These are phyloP conservation scores for Tolypocladium pustulatum DNA, from an alignment of 2,329 filamentous ascomycete species.

Conservation along the genomic window DNA sequence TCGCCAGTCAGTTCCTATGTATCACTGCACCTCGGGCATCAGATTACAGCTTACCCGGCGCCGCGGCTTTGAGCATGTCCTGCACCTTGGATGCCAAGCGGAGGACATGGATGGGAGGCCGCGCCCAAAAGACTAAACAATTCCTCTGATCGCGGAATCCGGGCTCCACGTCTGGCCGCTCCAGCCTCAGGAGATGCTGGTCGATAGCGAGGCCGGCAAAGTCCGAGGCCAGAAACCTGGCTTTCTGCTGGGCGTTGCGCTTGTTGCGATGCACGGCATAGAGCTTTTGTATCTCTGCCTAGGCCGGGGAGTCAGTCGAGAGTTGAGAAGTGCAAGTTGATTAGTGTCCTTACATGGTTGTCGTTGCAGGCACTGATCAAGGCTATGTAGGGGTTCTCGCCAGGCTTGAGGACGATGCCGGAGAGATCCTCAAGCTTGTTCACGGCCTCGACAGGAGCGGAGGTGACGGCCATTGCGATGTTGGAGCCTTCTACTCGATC, in stretches of 20 bases:
- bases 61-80: constrained; percentile 47
- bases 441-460: constrained; percentile 21
- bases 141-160: constrained; percentile 66
- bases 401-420: constrained; percentile 35
- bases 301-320: neutral
- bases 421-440: constrained; percentile 47
- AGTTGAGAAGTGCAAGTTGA: too few relatives aligned
- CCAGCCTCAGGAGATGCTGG: constrained; percentile 60
- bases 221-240: constrained; percentile 56
- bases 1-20: neutral
- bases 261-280: constrained; percentile 66
- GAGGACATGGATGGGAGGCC: constrained; percentile 64
- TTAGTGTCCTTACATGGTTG: constrained; percentile 45
- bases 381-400: constrained; percentile 66
- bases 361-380: constrained; percentile 58
- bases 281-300: constrained; percentile 58
- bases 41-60: constrained; percentile 49
- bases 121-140: constrained; percentile 81
- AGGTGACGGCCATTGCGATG: neutral
- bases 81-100: constrained; percentile 61
- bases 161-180: constrained; percentile 51
- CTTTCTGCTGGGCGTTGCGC: constrained; percentile 66
- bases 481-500: neutral
- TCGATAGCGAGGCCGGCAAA: constrained; percentile 69
- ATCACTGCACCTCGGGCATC: too few relatives aligned